Base-by-base conservation (phyloP, 2,329 filamentous ascomycete genomes). In the Sarocladiaceae sp. region DNA sequence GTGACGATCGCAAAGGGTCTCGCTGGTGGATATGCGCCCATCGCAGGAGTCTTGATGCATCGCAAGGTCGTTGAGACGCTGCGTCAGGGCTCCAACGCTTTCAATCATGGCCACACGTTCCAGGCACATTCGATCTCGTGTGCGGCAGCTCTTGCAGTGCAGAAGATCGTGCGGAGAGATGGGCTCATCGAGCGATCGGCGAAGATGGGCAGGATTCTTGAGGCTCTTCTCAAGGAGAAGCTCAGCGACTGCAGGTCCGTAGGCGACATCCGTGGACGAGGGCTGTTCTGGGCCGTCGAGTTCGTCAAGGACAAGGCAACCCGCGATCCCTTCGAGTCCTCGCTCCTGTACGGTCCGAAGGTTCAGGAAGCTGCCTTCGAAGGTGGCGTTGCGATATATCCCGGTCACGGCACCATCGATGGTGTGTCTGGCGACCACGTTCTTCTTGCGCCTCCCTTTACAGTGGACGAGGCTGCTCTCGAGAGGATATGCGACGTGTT, bases 371-470 rank as follows among this genome's bases (percentile, higher is more conserved):
- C 47, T 7, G 59, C 59, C 0, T 59, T 63, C 18, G 46, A 54
- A 10, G 32, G 55, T 12, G 57, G 59, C 1, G 53, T 74, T n/a
- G 60, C 62, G 6, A 55, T 87, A 3, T 88, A 87, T 55, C 78
- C 79, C 1, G 82, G 81, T 0, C 64, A 65, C 1, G 83, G 83
- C 1, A 79, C 78, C 0, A 75, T 68, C 0, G 80, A 73, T 51
- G 71, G 85, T 34, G 68, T 74, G 2, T 57, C 58, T 1, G 84
- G 85, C 9, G 85, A 90, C 54, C 82, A 87, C 58, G 66, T 88
- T 27, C 69, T 89, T 20, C 54, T 90, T 10, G 76, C 83, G 1
- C 85, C 85, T 4, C 73, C 85, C 1, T 88, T 80, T 61, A 87
- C 76, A 34, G 69, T 82, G 18, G 78, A 72, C 1, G 47, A 50